Base-by-base conservation (phyloP, 257 asterid genomes). In the Voacanga thouarsii region DNA sequence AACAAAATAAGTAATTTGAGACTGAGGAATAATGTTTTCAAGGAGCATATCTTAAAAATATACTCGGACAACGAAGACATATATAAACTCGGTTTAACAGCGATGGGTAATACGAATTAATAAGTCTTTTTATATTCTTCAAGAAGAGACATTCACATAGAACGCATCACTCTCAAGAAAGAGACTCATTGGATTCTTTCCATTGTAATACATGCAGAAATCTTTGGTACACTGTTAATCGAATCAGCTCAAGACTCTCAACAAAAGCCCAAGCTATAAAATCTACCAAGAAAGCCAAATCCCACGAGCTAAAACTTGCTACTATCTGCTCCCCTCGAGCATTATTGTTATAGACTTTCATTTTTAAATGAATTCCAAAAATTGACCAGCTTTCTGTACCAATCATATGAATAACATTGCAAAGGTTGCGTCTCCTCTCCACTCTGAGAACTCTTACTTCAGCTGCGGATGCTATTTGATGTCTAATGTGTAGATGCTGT, bases 81-180 rank as follows among this genome's bases (percentile, higher is more conserved):
- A 67, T 0, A 15, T 37, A 66, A 66, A 66, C 28, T 55, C 14
- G 41, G 44, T 67, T 51, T 51, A 44, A 56, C 10, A 80, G 49
- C 74, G 57, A 37, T 74, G 33, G 41, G 49, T 50, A 18, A 9
- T 18, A n/a, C 24, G 49, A 69, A 65, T 18, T 53, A 59, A 43
- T 19, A 24, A 41, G 45, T 24, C 10, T 21, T 19, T 65, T 15
- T 43, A 71, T 19, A 56, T 28, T 61, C 71, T 66, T 68, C 47
- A 75, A 61, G 73, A 37, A 55, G 41, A 53, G 59, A 57, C 47
- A 60, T 86, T 0, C 47, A 60, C 88, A 74, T 82, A n/a, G 86
- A 64, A 77, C 16, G 77, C 61, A 82, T 85, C 86, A 82, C 51
- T 64, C 67, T 16, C 37, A 7, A 37, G 88, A 82, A 80, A 80